These are phyloP conservation scores for Zygotorulaspora chibaensis DNA, from an alignment of 805 yeast genomes.

Conservation along the genomic window DNA sequence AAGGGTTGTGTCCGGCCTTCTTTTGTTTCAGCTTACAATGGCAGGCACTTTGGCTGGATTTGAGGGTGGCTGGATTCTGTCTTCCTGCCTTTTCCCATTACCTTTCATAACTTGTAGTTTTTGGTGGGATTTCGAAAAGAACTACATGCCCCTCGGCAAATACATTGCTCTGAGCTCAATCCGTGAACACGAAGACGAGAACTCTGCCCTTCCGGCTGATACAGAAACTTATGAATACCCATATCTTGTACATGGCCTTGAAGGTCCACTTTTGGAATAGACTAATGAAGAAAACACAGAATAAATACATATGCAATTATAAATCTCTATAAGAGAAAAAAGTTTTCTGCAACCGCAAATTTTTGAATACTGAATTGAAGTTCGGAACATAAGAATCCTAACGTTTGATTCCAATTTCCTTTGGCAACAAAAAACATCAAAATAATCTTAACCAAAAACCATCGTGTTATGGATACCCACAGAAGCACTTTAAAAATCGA, in stretches of 20 bases:
- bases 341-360: constrained; percentile 10
- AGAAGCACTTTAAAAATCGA: constrained; percentile 20
- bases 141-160: constrained; percentile 72
- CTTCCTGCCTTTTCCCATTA: constrained; percentile 68
- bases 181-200: constrained; percentile 41
- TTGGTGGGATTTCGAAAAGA: constrained; percentile 76
- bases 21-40: constrained; percentile 86
- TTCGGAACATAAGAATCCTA: constrained; percentile 8
- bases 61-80: constrained; percentile 72
- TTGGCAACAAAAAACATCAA: constrained; percentile 21
- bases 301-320: constrained; percentile 1
- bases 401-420: constrained; percentile 8
- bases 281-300: neutral
- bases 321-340: constrained; percentile 2
- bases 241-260: constrained; percentile 59
- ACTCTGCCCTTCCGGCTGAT: constrained; percentile 24
- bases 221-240: constrained; percentile 71
- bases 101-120: constrained; percentile 64
- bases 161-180: constrained; percentile 87
- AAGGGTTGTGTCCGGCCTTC: constrained; percentile 73
- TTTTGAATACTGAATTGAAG: constrained; percentile 10
- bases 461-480: constrained; percentile 18
- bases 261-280: constrained; percentile 76
- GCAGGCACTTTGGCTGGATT: constrained; percentile 80
- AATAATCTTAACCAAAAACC: constrained; percentile 20